Conservation (phyloP, 2,329 filamentous ascomycete genomes). For the Fusarium acutatum region DNA sequence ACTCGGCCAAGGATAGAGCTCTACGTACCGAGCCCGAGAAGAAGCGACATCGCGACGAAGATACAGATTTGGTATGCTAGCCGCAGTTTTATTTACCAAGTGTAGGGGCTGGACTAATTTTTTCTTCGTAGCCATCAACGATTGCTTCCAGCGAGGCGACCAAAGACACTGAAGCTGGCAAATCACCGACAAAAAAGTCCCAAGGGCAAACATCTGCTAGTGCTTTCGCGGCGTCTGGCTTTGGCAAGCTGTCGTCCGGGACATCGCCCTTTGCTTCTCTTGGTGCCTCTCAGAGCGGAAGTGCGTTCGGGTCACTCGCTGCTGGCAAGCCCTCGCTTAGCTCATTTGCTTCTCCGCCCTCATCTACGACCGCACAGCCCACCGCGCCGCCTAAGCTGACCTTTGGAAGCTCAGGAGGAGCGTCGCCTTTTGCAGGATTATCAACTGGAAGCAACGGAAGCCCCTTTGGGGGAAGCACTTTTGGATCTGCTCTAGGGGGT, state of each 20-base stretch:
- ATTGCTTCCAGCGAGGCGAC: conserved; percentile 24
- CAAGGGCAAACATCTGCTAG: conserved; percentile 59
- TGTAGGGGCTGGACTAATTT: conserved; percentile 10
- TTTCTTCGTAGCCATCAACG: conserved; percentile 25
- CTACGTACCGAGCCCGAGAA: conserved; percentile 66
- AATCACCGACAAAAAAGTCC: conserved; percentile 39
- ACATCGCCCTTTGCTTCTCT: conserved; percentile 72
- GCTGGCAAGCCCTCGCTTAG: conserved; percentile 48
- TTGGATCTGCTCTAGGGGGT: conserved; percentile 50
- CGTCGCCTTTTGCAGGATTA: conserved; percentile 60
- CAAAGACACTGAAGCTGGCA: conserved; percentile 35
- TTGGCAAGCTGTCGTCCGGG: conserved; percentile 71
- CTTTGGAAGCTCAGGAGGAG: conserved; percentile 54
- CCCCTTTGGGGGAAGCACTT: conserved; percentile 50
- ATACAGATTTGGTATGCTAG: conserved; percentile 47
- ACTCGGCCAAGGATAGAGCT: conserved; percentile 59
- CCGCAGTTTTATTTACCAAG: neutral
- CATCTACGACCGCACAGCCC: conserved; percentile 38
- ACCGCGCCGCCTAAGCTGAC: conserved; percentile 56
- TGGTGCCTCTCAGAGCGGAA: conserved; percentile 56
- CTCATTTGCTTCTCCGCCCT: conserved; percentile 46
- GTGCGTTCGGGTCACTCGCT: conserved; percentile 56
- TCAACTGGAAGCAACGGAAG: conserved; percentile 53
- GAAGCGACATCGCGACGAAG: conserved; percentile 68
- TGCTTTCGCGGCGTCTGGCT: conserved; percentile 73